These are phyloP conservation scores for Metschnikowia koreensis DNA, from an alignment of 805 yeast genomes.

Conservation along the genomic window DNA sequence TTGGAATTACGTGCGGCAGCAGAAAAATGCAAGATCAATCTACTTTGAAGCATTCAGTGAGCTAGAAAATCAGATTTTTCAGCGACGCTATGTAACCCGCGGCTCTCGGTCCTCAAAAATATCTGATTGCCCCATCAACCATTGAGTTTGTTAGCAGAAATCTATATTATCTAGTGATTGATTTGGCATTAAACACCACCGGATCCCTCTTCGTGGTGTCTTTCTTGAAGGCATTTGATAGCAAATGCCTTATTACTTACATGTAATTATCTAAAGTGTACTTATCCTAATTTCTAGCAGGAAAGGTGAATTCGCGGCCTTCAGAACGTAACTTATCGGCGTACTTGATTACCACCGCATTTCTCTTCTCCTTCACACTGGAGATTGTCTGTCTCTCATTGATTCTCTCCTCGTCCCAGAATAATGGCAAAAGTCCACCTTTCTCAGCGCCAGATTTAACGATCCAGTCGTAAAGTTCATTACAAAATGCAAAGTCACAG, in stretches of 20 bases:
- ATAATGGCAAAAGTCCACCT: slow-evolving; percentile 20
- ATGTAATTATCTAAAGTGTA: no score
- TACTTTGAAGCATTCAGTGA: neutral
- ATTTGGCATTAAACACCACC: no score
- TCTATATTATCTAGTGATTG: no score
- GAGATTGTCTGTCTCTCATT: slow-evolving; percentile 16
- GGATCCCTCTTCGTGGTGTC: no score
- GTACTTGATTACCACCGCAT: slow-evolving; percentile 12
- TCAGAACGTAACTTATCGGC: slow-evolving; percentile 15
- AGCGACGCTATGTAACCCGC: neutral
- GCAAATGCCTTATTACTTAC: no score
- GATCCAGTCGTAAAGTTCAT: slow-evolving; percentile 19
- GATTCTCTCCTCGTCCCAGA: slow-evolving; percentile 20
- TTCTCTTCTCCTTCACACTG: slow-evolving; percentile 18
- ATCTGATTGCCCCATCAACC: slow-evolving; percentile 7
- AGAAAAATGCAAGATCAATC: neutral
- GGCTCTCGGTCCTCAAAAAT: neutral
- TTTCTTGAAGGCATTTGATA: no score
- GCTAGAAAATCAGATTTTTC: neutral
- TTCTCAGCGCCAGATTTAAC: slow-evolving; percentile 11
- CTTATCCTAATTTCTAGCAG: neutral
- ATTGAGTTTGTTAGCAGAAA: neutral
- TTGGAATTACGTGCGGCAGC: neutral
- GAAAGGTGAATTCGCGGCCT: slow-evolving; percentile 18
- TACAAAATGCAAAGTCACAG: slow-evolving; percentile 21